Percentiles rank a stretch among this genome's conserved stretches.
phyloP scores from a whole-genome alignment of 2,329 filamentous ascomycete genomes.

The Paecilomyces niveus region DNA sequence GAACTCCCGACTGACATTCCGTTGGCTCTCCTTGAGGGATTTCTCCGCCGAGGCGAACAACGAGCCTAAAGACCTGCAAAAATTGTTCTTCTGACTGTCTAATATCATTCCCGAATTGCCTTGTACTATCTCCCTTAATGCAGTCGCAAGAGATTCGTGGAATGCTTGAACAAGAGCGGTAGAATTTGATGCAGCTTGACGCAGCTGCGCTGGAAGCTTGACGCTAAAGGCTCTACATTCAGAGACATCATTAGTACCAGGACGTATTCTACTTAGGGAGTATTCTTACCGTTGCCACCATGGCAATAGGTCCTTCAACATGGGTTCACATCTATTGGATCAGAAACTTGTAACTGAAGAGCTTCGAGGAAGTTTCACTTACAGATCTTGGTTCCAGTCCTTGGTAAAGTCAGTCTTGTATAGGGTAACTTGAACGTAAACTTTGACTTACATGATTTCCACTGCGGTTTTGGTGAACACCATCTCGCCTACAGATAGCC shows the following conservation, averaged over 20 bases:
- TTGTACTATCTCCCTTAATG: background rate
- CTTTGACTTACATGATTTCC: background rate
- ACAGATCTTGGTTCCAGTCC: background rate
- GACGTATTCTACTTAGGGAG: background rate
- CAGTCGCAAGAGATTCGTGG: background rate
- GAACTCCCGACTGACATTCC: conserved; percentile 50
- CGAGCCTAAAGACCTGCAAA: conserved; percentile 3
- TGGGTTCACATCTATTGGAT: background rate
- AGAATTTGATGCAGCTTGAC: background rate
- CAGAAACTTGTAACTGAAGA: background rate
- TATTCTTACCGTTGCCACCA: background rate
- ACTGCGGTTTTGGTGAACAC: background rate
- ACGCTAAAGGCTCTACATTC: background rate
- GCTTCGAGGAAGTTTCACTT: background rate
- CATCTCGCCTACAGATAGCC: background rate
- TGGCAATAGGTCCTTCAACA: background rate
- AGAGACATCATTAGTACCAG: background rate
- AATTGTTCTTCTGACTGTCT: background rate
- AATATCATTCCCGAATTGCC: background rate
- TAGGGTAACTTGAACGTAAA: background rate
- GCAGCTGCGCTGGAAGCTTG: background rate
- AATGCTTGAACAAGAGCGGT: background rate
- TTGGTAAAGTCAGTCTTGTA: background rate
- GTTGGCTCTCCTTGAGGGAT: conserved; percentile 36
- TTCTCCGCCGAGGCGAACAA: conserved; percentile 18